Base-by-base conservation (phyloP, 2,329 filamentous ascomycete species). In the Atkinsonella hypoxylon region DNA sequence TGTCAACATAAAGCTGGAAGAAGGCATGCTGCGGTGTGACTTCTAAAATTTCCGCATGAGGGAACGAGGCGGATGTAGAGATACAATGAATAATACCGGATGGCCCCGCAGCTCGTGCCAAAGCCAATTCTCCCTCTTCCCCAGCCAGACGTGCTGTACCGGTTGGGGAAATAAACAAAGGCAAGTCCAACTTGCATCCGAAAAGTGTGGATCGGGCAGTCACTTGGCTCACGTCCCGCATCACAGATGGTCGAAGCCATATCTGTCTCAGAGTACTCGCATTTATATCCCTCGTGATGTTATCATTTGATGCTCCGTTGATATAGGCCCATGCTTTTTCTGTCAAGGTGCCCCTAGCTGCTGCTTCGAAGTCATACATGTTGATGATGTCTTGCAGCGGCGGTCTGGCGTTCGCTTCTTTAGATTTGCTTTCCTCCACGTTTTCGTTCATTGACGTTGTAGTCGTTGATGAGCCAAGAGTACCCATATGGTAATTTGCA, bases 1-100 rank as follows among this genome's bases (percentile, higher is more conserved):
- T 76, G 62, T 82, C 74, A 47, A 82, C 76, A 57, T 83, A 84
- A 6, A 84, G 68, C 60, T 83, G 79, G 58, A 81, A 81, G 67
- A 81, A 79, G 4, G 54, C 47, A 32, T 51, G 46, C 32, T 53
- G 12, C 26, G 45, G 45, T 15, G 38, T 49, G 11, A 50, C 56
- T 2, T 52, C 55, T 50, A 71, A 65, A 31, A 84, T 75, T 49
- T 82, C 78, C 1, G 69, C 61, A 38, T 81, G 68, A 0, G 79
- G 71, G 55, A 74, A 83, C 1, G 77, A 79, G 1, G 80, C 79
- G 47, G 76, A 79, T 12, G 80, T 84, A 15, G 77, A 80, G 42
- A 85, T 69, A 47, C 76, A 77, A 58, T 83, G 78, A 31, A 81
- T 73, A 7, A 82, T 72, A 0, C 77, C 48, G 18, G 31, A 44